These are phyloP conservation scores for Acorus calamus DNA, from an alignment of 106 monocot genomes.

Conservation along the genomic window DNA sequence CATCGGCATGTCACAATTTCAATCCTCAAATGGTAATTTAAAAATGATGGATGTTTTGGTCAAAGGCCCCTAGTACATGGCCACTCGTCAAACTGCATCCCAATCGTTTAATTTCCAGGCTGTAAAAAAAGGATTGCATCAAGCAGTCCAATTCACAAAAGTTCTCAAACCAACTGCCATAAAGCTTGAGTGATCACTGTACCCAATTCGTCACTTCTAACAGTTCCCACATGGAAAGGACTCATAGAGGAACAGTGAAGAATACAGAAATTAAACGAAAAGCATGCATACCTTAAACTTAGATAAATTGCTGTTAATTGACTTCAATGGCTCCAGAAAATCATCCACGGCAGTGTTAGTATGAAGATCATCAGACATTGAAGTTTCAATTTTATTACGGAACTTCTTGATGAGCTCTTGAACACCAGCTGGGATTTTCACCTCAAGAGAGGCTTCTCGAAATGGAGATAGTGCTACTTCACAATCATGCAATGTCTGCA, in stretches of 20 bases:
- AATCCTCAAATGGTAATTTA: too few species aligned
- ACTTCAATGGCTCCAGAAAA: slow-evolving; percentile 60
- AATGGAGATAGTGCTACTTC: slow-evolving; percentile 55
- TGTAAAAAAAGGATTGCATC: too few species aligned
- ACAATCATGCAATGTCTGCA: slow-evolving; percentile 74
- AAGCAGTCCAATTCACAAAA: too few species aligned
- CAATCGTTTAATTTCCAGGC: too few species aligned
- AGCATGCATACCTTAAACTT: slow-evolving; percentile 57
- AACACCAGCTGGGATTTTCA: slow-evolving; percentile 33
- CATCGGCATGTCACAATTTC: too few species aligned
- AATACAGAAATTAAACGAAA: not conserved
- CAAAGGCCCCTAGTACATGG: too few species aligned
- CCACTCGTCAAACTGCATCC: too few species aligned
- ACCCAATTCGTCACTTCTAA: too few species aligned
- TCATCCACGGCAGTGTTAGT: slow-evolving; percentile 69
- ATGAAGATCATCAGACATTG: slow-evolving; percentile 91
- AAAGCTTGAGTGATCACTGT: too few species aligned
- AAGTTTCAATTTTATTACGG: slow-evolving; percentile 34
- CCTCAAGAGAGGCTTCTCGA: slow-evolving; percentile 26
- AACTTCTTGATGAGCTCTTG: slow-evolving; percentile 50
- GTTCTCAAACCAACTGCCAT: too few species aligned
- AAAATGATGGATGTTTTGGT: too few species aligned
- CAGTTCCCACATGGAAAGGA: not conserved
- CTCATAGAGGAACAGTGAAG: slow-evolving; percentile 2
- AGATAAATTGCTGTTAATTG: slow-evolving; percentile 64